Base-by-base conservation (phyloP, 2,329 filamentous ascomycete species). In the Ophiostoma sp. region DNA sequence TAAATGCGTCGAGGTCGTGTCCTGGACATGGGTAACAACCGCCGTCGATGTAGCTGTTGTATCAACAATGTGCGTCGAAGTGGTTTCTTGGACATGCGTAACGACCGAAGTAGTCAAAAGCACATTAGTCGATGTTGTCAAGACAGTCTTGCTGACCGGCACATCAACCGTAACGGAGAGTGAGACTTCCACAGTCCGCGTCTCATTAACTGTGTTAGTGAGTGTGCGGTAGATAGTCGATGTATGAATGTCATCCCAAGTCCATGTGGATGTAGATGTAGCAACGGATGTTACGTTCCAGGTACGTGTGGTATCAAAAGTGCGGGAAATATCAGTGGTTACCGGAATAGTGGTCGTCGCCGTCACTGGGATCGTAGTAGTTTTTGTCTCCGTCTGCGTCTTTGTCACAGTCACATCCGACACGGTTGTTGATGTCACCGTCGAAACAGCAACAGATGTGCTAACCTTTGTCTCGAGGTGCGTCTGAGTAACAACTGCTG, bases 191-290 rank as follows among this genome's bases (percentile, higher is more conserved):
- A 70, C 66, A 4, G 72, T 73, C 19, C 59, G 72, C 25, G 72
- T 73, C 31, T 57, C 59, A n/a, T 68, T 63, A 25, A 61, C 63
- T 0, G 36, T 61, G 52, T 57, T 55, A 7, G 70, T 72, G 28
- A 55, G 70, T n/a, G 70, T 72, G n/a, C n/a, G 19, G 70, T 66
- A 72, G 70, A 66, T 22, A 15, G 59, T 66, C n/a, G 70, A 66
- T 5, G 72, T 71, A 48, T 59, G 68, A 4, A 63, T 66, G 17
- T 15, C 25, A 25, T 73, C 52, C 4, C 22, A 9, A 19, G 50
- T 61, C 36, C 28, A 42, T 5, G 64, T 69, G 19, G 11, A 33
- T 5, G 71, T 69, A 6, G 17, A 63, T 5, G 70, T 72, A 19
- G 11, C 19, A 6, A 57, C 33, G 9, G 22, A 28, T 2, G 70